Base-by-base conservation (phyloP, 2,329 filamentous ascomycete genomes). In the Alternaria panax region DNA sequence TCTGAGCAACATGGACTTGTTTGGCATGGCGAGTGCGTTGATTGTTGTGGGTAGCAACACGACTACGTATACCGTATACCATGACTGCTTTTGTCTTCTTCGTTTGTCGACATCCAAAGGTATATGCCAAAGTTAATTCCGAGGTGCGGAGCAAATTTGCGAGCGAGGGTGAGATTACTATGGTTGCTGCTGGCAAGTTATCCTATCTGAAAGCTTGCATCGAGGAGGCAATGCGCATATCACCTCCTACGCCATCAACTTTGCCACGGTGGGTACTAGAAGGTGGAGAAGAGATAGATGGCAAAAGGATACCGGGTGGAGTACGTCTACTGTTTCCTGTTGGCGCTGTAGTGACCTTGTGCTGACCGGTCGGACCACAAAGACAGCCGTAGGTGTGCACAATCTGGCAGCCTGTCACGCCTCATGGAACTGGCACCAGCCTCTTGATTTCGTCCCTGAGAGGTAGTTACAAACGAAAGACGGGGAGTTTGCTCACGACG, bases 381-480 rank as follows among this genome's bases (percentile, higher is more conserved):
- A 54, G 51, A 54, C 30, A 20, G 51, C 51, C 22, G 51, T 54
- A 28, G 51, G 51, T 30, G 7, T 54, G 41, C 51, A 54, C 30
- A 54, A 54, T 5, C 51, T 54, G 41, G 7, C 51, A 22, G 51
- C 28, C 41, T 54, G 51, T 18, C 51, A 54, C 22, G 51, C 30
- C 38, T 30, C 51, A 27, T 54, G 51, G 51, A 54, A 54, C 30
- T 54, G 51, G 51, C 30, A 54, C 1, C 51, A 41, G 38, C 51
- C 51, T 43, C 51, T 54, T 38, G n/a, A 54, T 7, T 54, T 54
- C 18, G n/a, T 54, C 9, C 51, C 51, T 2, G 51, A 54, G 51
- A 54, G 51, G 30, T 54, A 41, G 51, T 12, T 54, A n/a, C 41
- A 54, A 41, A 54, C 41, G 16, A 54, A 54, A 54, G 51, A 54